Evolutionary conservation across 768 basidiomycete species (phyloP), one percentile per base, ranked within the genome.

Genomic region (Steccherinum ochraceum): DNA sequence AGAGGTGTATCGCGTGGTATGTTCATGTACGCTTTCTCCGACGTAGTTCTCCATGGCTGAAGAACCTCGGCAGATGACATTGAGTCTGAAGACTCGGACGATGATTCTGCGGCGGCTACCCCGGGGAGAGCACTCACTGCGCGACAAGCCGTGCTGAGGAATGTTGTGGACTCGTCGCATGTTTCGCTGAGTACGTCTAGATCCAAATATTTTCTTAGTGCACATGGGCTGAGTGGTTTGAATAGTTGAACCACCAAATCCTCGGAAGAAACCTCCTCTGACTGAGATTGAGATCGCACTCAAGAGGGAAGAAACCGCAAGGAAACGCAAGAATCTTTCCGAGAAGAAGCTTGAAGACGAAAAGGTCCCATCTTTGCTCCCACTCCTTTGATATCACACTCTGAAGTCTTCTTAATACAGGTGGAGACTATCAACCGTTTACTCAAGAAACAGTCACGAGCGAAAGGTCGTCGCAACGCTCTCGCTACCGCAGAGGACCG

Each of bases 351-450:
- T 90, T 3, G 86, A 89, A 61, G 88, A 91, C 52, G 89, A 91
- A 66, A 90, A 89, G 79, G 89, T 83, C 49, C 47, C 18, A 20
- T 24, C 5, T 19, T 12, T 19, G 3, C 24, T 35, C 23, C n/a
- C 41, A 49, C 11, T 21, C 12, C 24, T 20, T 12, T 42, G 11
- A 12, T 4, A 43, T n/a, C 40, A 46, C 21, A 30, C 19, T 11
- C 1, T 52, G 16, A 40, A 18, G 1, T 20, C 3, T 47, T 16
- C 2, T 3, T n/a, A n/a, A 19, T 12, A 18, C 58, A 91, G 87
- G 81, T 81, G 20, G 91, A 93, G 60, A 93, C 91, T 0, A 93
- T 93, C 64, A 92, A 92, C 58, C 84, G 91, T 23, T 75, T 93
- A 12, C 77, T 93, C 46, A 90, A 90, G 64, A 93, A 92, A 66